phyloP scores from a whole-genome alignment of 768 basidiomycete species.

The Lactifluus volemus region DNA sequence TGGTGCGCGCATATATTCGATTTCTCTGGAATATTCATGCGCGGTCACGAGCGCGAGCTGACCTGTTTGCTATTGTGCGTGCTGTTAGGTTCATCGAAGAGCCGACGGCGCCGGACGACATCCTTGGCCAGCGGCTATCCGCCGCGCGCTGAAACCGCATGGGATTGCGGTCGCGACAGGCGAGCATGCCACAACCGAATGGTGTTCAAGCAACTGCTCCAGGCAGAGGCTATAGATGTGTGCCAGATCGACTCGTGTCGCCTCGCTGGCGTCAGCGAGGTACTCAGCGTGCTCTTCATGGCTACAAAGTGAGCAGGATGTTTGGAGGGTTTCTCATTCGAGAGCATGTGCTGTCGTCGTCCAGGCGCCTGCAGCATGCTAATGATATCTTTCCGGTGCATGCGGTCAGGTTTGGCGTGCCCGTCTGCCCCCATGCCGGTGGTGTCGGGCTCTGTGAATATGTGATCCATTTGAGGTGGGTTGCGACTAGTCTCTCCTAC shows the following conservation, averaged over 20 bases:
- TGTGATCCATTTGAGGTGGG: conserved; percentile 70
- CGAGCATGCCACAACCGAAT: conserved; percentile 94
- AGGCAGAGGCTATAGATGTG: conserved; percentile 88
- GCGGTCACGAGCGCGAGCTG: not conserved
- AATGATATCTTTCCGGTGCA: not conserved
- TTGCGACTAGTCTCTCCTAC: not conserved
- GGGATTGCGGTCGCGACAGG: conserved; percentile 91
- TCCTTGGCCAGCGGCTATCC: conserved; percentile 78
- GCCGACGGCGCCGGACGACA: conserved; percentile 87
- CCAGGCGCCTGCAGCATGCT: not conserved
- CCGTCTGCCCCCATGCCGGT: conserved; percentile 90
- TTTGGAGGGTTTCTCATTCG: not conserved
- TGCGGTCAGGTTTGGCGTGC: conserved; percentile 61
- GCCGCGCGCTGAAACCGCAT: conserved; percentile 65
- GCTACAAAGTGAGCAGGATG: conserved; percentile 53
- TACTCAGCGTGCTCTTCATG: conserved; percentile 85
- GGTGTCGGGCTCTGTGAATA: conserved; percentile 92
- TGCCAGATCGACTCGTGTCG: conserved; percentile 94
- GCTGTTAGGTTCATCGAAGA: conserved; percentile 79
- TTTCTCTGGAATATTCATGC: not conserved
- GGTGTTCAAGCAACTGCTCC: conserved; percentile 92
- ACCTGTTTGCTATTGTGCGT: not conserved
- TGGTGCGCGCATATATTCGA: conserved; percentile 49
- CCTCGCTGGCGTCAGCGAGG: conserved; percentile 88
- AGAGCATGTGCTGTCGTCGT: not conserved